Evolutionary conservation across 139 green algal genomes (phyloP), one percentile per base, ranked within the genome.

Genomic region (Marvania coccoides): DNA sequence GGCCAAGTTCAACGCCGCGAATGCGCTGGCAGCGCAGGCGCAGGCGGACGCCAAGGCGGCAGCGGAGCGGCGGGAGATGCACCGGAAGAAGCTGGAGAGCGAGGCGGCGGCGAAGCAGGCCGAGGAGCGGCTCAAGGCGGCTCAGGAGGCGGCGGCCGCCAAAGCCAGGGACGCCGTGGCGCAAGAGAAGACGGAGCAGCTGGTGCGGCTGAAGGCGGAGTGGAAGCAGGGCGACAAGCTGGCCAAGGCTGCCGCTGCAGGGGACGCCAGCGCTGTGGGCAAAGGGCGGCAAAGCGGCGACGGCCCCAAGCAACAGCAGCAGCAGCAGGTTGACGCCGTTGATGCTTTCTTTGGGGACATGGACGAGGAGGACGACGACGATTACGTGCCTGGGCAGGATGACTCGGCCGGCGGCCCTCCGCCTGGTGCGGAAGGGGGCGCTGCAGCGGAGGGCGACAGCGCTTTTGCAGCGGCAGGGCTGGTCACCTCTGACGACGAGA

Each of bases 271-370:
- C 3, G 59, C 30, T 8, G 57, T 75, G 47, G 33, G 28, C 31
- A 69, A 69, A 36, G 33, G 39, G 10, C 15, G 28, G 4, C 2
- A 30, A 47, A 2, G 42, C 15, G 10, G 46, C 13, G 12, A 42
- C 36, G 2, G 37, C 28, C 4, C 24, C 28, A 8, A 63, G n/a
- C 38, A 46, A 30, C 36, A 69, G 30, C 33, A 19, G 14, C 19
- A 58, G 36, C 30, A 56, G 38, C 70, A 84, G 78, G 82, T 77
- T 35, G 54, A 60, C 14, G 63, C 63, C 8, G 19, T 91, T 4
- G 85, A 91, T 69, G 75, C 72, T 7, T 38, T 66, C 6, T 77
- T 88, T 54, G 10, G 26, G 39, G 40, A 55, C n/a, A 59, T 54
- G 33, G 56, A 62, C n/a, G 64, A 65, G 15, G 53, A 65, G n/a